A percentile compares a stretch with the other conserved stretches of the same genome.
phyloP scores from a whole-genome alignment of 257 asterid species.

The Linaria vulgaris region DNA sequence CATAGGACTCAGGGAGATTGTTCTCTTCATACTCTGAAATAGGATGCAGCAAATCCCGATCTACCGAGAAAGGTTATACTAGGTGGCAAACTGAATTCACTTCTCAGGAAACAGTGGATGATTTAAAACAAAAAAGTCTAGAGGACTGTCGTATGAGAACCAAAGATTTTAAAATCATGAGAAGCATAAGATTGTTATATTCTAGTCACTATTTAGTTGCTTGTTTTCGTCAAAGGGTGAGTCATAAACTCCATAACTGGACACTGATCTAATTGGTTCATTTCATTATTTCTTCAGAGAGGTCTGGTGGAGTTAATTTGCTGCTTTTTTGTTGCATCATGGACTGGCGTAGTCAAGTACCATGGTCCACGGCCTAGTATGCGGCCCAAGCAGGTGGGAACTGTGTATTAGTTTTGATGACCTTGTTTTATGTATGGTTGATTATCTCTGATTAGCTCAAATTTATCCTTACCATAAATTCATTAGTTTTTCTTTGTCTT shows the following conservation, averaged over 20 bases:
- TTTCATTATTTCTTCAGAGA: slow-evolving; percentile 47
- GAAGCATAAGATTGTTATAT: not conserved
- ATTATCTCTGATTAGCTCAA: slow-evolving; percentile 10
- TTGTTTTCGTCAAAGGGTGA: slow-evolving; percentile 11
- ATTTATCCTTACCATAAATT: not conserved
- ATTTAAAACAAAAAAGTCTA: not conserved
- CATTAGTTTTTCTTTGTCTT: slow-evolving; percentile 13
- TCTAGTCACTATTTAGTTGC: slow-evolving; percentile 6
- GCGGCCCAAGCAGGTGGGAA: slow-evolving; percentile 88
- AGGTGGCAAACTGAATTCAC: slow-evolving; percentile 7
- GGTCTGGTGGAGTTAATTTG: slow-evolving; percentile 96
- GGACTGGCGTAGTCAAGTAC: slow-evolving; percentile 99
- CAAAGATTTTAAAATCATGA: not conserved
- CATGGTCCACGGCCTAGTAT: slow-evolving; percentile 98
- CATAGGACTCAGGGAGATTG: slow-evolving; percentile 10
- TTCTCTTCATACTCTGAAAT: slow-evolving; percentile 13
- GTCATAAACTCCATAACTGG: not conserved
- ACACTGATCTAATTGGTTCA: slow-evolving; percentile 20
- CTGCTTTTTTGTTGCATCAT: slow-evolving; percentile 96
- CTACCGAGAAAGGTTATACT: slow-evolving; percentile 2
- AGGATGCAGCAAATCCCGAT: slow-evolving; percentile 20
- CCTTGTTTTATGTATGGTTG: slow-evolving; percentile 10
- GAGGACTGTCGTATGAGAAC: slow-evolving; percentile 1
- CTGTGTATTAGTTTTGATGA: slow-evolving; percentile 17
- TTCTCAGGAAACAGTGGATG: not conserved